Evolutionary conservation across 176 grass and related monocot genomes (phyloP).

Genomic region (Triticum dicoccoides): DNA sequence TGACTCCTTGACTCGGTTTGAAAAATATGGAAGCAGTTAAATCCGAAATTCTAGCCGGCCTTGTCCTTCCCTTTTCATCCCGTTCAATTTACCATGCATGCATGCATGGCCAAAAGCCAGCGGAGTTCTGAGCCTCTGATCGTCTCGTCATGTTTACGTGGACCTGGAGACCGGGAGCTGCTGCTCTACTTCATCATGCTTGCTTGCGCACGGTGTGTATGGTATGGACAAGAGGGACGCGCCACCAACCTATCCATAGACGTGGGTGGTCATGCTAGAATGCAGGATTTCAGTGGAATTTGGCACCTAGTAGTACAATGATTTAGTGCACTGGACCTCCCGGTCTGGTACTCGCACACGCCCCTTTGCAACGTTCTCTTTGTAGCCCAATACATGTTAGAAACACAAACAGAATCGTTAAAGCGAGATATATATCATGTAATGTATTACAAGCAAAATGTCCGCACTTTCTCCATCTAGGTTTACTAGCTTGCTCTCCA

Average conservation of each 20-base stretch:
- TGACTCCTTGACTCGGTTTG: too few species aligned
- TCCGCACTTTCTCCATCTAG: too few species aligned
- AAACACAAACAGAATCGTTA: not conserved
- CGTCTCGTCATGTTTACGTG: not conserved
- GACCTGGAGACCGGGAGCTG: not conserved
- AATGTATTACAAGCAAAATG: too few species aligned
- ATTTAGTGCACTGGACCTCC: not conserved
- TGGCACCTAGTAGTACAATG: not conserved
- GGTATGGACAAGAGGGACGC: not conserved
- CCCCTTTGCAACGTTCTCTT: not conserved
- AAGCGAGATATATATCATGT: not conserved
- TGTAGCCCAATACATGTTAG: not conserved
- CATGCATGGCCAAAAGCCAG: not conserved
- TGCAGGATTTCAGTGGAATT: not conserved
- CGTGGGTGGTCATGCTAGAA: not conserved
- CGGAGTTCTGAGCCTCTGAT: not conserved
- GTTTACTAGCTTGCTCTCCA: too few species aligned
- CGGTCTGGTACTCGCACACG: not conserved
- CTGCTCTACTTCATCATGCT: not conserved
- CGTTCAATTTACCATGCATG: not conserved
- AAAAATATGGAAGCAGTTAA: too few species aligned
- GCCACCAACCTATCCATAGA: not conserved
- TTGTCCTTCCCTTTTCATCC: not conserved
- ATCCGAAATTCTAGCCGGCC: not conserved
- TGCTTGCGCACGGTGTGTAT: not conserved